Conservation (phyloP, 495 filamentous ascomycete genomes). For the Cetradonia linearis region DNA sequence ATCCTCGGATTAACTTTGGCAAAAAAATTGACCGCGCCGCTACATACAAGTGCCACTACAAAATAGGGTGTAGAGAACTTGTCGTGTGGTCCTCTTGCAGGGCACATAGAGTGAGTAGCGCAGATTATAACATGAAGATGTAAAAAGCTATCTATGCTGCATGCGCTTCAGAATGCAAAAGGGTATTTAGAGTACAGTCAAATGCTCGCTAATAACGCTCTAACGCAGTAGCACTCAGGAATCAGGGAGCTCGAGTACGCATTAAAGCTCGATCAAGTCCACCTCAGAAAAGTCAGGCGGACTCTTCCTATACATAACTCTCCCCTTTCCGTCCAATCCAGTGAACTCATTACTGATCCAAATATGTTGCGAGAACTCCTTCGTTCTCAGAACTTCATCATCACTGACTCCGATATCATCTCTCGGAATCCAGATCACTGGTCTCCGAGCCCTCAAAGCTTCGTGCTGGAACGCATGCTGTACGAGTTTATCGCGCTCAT, state of each 20-base stretch:
- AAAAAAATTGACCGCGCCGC: too few species aligned
- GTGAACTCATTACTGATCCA: constrained; percentile 94
- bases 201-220: not conserved
- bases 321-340: constrained; percentile 69
- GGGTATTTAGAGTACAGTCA: constrained; percentile 4
- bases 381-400: constrained; percentile 75
- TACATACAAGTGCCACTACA: too few species aligned
- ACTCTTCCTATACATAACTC: constrained; percentile 77
- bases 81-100: too few species aligned
- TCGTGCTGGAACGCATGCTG: constrained; percentile 85
- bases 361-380: constrained; percentile 66
- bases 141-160: not conserved
- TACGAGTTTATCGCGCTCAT: constrained; percentile 79
- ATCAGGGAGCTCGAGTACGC: not conserved
- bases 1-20: too few species aligned
- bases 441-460: constrained; percentile 73
- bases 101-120: too few species aligned
- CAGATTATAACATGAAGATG: too few species aligned
- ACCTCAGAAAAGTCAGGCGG: constrained; percentile 89
- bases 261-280: constrained; percentile 66
- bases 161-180: not conserved
- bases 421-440: constrained; percentile 87
- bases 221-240: not conserved
- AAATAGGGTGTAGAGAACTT: too few species aligned
- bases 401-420: constrained; percentile 86